Conservation (phyloP, 768 basidiomycete species). For the Kwoniella europaea region DNA sequence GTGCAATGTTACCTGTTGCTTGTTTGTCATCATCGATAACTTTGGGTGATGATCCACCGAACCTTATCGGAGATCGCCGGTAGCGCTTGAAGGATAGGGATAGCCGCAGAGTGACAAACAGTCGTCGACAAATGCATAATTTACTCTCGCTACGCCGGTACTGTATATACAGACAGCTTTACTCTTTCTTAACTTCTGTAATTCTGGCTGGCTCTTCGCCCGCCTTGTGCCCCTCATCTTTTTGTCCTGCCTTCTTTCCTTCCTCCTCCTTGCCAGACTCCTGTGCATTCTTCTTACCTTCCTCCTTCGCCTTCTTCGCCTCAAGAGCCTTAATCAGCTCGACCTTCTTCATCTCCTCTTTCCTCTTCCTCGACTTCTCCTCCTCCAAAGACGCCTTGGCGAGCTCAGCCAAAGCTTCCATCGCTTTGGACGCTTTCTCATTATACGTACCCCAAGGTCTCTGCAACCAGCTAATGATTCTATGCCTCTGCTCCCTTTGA, state of each 20-base stretch:
- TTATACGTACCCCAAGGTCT: slow-evolving; percentile 46
- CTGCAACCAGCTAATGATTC: slow-evolving; percentile 43
- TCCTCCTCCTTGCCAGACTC: background rate
- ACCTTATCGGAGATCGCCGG: background rate
- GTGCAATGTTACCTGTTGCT: background rate
- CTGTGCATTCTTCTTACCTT: slow-evolving; percentile 10
- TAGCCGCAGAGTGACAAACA: no score
- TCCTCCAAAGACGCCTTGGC: slow-evolving; percentile 38
- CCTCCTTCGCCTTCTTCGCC: slow-evolving; percentile 17
- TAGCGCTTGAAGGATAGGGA: background rate
- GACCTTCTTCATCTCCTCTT: slow-evolving; percentile 13
- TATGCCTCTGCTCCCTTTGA: slow-evolving; percentile 44
- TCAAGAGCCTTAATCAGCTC: slow-evolving; percentile 1
- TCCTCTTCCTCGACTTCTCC: slow-evolving; percentile 18
- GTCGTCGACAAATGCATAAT: no score
- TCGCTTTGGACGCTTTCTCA: slow-evolving; percentile 41
- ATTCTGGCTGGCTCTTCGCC: no score
- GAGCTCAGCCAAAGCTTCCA: slow-evolving; percentile 35
- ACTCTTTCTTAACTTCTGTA: background rate
- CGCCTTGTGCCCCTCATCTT: background rate
- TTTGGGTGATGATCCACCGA: background rate
- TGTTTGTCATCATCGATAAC: background rate
- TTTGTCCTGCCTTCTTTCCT: slow-evolving; percentile 13
- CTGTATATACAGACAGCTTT: background rate
- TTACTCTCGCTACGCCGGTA: no score